Base-by-base conservation (phyloP, 805 yeast genomes). In the Wickerhamiella allomyrinae region DNA sequence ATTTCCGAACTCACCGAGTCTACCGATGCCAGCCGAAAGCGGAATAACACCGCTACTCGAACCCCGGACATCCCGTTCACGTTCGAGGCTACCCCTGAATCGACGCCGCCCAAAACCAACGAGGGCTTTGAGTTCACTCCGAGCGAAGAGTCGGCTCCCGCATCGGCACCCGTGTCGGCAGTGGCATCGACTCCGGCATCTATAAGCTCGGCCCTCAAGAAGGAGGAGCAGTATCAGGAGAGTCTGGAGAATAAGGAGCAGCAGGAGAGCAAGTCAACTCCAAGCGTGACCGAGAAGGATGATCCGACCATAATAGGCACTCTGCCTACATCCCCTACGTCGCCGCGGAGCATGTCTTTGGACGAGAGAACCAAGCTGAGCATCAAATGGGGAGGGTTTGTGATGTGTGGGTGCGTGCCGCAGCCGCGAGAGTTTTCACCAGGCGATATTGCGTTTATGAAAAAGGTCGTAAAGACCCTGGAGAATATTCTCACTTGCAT, bases 381-480 rank as follows among this genome's bases (percentile, higher is more conserved):
- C 21, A 19, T 31, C 20, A 31, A 31, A n/a, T 42, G 43, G 37
- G 52, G 55, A 4, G 60, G 60, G 8, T 57, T 47, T 35, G 47
- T 55, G 2, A 44, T 57, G 49, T 59, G 49, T 8, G 58, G 58
- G 11, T 49, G 53, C 22, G 24, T 44, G 20, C 31, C 38, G 5
- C 29, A 22, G n/a, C 31, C 43, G 34, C 50, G 51, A 9, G 36
- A 42, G n/a, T 52, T 53, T 34, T 51, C 57, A 2, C 53, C 59
- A 1, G 54, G 52, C 10, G 60, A 57, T 34, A 48, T 53, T 15
- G 54, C 48, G 33, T 55, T 55, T 34, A 48, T 52, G 50, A 56
- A 57, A 42, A 46, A 53, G 13, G 57, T 56, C 19, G 51, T 47
- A 15, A 47, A 43, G 20, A 57, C 57, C 1, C 41, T 57, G 20